Evolutionary conservation across 495 filamentous ascomycete species (phyloP), one percentile per base, ranked within the genome.

Genomic region (Daldinia loculata): DNA sequence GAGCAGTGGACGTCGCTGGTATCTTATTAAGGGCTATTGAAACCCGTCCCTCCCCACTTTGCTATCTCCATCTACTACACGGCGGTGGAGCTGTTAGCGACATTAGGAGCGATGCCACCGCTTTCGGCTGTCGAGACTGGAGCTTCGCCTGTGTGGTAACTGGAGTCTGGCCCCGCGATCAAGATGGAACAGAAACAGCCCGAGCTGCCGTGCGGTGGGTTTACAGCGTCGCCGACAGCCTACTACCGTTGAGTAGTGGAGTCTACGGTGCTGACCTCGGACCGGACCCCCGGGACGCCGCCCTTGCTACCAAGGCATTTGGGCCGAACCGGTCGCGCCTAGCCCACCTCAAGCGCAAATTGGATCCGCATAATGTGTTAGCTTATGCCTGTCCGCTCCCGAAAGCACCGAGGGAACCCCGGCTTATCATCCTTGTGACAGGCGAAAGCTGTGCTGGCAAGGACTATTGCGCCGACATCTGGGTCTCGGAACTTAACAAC

Each of bases 61-160:
- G 86, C 78, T 91, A 90, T 79, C 76, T 90, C 60, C 88, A 91
- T 84, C 78, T 91, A 43, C 76, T 89, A 19, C 88, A 89, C 59
- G 88, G 88, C 70, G 87, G 86, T 36, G 86, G 84, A 72, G 84
- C 84, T 12, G 75, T 89, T 50, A 27, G 72, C 58, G 81, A 88
- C 60, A 74, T 87, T 36, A 73, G 77, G 14, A 66, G 80, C 29
- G 75, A 85, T 74, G 80, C 80, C 64, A 85, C 84, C 74, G 88
- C 88, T 67, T 91, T 90, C 63, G 88, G 89, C 58, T 89, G 84
- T 79, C 84, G 88, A 80, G 81, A 86, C 76, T 91, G 87, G 88
- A 81, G 85, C 56, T 90, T 85, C 81, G 88, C 89, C 61, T 89
- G 88, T 63, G 85, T 89, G 24, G 65, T 91, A 60, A 89, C 88